phyloP scores from a whole-genome alignment of 257 asterid genomes.

The Ilex asprella region DNA sequence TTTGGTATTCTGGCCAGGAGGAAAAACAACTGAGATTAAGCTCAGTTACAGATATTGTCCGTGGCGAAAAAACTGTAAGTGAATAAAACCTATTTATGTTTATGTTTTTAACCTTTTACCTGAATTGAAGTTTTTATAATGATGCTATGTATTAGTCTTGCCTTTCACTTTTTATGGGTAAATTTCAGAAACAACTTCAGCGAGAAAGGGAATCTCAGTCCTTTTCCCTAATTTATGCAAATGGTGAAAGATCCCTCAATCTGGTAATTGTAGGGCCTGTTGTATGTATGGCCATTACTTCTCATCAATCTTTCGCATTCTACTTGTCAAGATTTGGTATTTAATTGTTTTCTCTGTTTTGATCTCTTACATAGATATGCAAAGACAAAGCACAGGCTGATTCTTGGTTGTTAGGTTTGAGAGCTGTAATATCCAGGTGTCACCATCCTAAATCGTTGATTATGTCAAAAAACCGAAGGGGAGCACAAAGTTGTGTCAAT shows the following conservation, averaged over 20 bases:
- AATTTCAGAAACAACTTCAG: slow-evolving; percentile 30
- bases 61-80: slow-evolving; percentile 37
- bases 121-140: no score
- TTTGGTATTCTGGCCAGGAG: slow-evolving; percentile 46
- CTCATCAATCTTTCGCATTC: background rate
- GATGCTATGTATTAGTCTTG: no score
- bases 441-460: slow-evolving; percentile 16
- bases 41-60: slow-evolving; percentile 27
- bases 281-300: background rate
- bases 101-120: background rate
- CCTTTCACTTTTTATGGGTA: background rate
- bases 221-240: slow-evolving; percentile 37
- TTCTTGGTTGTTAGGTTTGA: slow-evolving; percentile 34
- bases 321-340: background rate
- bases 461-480: slow-evolving; percentile 25
- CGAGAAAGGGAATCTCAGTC: slow-evolving; percentile 40
- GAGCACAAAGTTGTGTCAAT: slow-evolving; percentile 41
- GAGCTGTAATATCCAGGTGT: slow-evolving; percentile 28
- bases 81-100: background rate
- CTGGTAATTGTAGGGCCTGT: slow-evolving; percentile 23
- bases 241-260: slow-evolving; percentile 34
- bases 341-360: background rate
- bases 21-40: slow-evolving; percentile 39
- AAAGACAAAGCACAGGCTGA: slow-evolving; percentile 44
- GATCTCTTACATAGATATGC: slow-evolving; percentile 27